phyloP scores from a whole-genome alignment of 768 basidiomycete species.

The Lyophyllum decastes region DNA sequence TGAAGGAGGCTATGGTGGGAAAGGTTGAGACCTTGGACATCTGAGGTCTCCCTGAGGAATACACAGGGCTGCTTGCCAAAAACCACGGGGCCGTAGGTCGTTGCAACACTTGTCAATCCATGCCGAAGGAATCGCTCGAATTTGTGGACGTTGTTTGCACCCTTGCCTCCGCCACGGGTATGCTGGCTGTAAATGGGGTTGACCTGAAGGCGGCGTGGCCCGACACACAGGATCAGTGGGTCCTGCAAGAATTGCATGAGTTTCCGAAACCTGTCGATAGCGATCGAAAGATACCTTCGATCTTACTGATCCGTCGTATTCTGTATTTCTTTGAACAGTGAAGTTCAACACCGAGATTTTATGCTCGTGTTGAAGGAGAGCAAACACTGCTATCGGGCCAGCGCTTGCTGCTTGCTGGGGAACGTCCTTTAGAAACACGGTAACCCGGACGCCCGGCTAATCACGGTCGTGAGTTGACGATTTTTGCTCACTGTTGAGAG shows the following conservation, averaged over 20 bases:
- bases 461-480: not conserved
- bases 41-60: slow-evolving; percentile 69
- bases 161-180: slow-evolving; percentile 85
- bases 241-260: slow-evolving; percentile 54
- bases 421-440: slow-evolving; percentile 73
- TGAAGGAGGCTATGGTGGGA: slow-evolving; percentile 1
- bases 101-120: slow-evolving; percentile 80
- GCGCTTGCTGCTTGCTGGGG: slow-evolving; percentile 57
- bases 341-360: slow-evolving; percentile 94
- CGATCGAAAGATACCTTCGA: slow-evolving; percentile 67
- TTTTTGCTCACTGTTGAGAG: not conserved
- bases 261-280: not conserved
- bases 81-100: slow-evolving; percentile 83
- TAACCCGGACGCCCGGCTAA: slow-evolving; percentile 83
- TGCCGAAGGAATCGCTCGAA: slow-evolving; percentile 89
- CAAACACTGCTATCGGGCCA: slow-evolving; percentile 69
- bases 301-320: slow-evolving; percentile 83
- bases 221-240: slow-evolving; percentile 84
- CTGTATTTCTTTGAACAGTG: slow-evolving; percentile 91
- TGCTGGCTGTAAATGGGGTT: slow-evolving; percentile 94
- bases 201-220: slow-evolving; percentile 80
- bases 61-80: slow-evolving; percentile 86
- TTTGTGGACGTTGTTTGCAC: slow-evolving; percentile 96
- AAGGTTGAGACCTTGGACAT: slow-evolving; percentile 58
- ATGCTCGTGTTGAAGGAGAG: slow-evolving; percentile 92